Conservation (phyloP, 495 filamentous ascomycete species). For the Aspergillus taichungensis region DNA sequence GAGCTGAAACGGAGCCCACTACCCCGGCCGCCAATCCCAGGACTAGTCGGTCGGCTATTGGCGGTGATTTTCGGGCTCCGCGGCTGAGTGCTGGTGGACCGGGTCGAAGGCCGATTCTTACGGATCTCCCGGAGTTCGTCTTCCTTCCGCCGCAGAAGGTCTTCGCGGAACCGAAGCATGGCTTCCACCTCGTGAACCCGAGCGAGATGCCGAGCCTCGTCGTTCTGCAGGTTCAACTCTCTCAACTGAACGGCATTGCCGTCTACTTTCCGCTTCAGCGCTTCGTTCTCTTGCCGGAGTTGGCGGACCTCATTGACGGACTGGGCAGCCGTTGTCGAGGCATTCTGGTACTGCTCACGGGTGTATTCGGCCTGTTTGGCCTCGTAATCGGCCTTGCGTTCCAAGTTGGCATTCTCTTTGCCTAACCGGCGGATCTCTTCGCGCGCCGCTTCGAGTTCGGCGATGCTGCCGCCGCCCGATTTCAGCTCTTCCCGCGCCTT, state of each 20-base stretch:
- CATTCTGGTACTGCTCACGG: conserved; percentile 54
- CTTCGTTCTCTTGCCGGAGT: conserved; percentile 38
- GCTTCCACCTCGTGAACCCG: conserved; percentile 44
- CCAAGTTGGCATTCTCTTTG: conserved; percentile 33
- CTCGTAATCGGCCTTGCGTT: conserved; percentile 41
- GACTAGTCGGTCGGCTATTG: conserved; percentile 37
- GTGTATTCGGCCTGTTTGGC: conserved; percentile 50
- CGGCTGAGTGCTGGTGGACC: conserved; percentile 38
- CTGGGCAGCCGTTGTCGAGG: conserved; percentile 46
- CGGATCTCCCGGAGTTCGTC: conserved; percentile 50
- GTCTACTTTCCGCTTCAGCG: conserved; percentile 40
- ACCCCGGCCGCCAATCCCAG: conserved; percentile 27
- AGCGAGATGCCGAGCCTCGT: conserved; percentile 25
- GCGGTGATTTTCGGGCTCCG: conserved; percentile 36
- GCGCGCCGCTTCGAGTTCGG: conserved; percentile 38
- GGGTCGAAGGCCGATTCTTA: conserved; percentile 39
- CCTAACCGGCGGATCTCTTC: conserved; percentile 35
- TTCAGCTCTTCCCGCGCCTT: conserved; percentile 39
- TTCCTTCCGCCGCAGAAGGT: conserved; percentile 49
- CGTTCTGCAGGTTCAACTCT: conserved; percentile 38
- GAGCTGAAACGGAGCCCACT: conserved; percentile 37
- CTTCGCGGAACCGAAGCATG: conserved; percentile 30
- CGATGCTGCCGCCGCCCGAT: conserved; percentile 40
- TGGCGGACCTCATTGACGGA: conserved; percentile 40
- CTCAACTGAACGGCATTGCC: conserved; percentile 44